Conservation (phyloP, 345 rosid species). For the Ceriops zippeliana region DNA sequence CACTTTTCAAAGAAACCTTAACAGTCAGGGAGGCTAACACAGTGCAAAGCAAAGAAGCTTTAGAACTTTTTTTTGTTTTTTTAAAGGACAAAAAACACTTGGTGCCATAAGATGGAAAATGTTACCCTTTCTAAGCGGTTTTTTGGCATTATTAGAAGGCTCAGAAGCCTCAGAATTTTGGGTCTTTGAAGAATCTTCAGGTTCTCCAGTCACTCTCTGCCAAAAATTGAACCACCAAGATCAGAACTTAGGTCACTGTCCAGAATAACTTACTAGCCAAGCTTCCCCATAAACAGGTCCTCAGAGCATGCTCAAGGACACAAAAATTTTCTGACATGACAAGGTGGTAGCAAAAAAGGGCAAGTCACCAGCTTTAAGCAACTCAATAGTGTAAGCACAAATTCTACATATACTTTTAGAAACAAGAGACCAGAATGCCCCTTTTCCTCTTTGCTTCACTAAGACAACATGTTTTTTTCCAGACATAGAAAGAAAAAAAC, state of each 20-base stretch:
- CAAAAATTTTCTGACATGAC: no score
- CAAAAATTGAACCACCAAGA: constrained; percentile 17
- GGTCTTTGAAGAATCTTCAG: constrained; percentile 44
- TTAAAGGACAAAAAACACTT: not conserved
- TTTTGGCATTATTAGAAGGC: constrained; percentile 49
- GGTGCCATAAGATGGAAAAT: not conserved
- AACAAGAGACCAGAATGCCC: no score
- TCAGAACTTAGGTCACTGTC: constrained; percentile 9
- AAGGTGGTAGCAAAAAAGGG: no score
- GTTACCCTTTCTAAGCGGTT: constrained; percentile 70
- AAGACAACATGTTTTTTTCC: no score
- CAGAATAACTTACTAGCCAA: not conserved
- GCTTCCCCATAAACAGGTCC: not conserved
- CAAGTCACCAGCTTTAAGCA: no score
- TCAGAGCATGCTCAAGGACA: not conserved
- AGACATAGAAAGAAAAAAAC: no score
- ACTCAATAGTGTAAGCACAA: no score
- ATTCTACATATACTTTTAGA: no score
- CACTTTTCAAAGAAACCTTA: no score
- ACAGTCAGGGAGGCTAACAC: not conserved
- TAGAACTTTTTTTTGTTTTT: no score
- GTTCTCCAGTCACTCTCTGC: constrained; percentile 71
- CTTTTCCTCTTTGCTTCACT: no score
- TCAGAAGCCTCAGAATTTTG: constrained; percentile 49
- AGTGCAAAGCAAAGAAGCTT: not conserved